Conservation (phyloP, 495 filamentous ascomycete species). For the Pyrenula massariospora region DNA sequence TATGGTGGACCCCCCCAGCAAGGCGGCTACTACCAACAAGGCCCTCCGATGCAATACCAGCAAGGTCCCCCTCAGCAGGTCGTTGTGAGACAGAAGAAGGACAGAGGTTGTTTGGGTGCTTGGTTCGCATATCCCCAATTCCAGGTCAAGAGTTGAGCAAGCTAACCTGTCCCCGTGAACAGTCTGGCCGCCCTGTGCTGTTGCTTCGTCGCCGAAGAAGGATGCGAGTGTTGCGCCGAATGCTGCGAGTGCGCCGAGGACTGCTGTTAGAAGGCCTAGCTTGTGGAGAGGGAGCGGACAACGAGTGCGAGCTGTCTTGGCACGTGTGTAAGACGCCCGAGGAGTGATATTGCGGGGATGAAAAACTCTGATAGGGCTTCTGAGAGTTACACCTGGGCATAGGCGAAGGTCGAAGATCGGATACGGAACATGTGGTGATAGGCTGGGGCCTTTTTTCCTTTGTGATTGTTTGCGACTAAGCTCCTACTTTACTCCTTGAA, state of each 20-base stretch:
- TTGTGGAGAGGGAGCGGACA: no score
- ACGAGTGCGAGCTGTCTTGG: no score
- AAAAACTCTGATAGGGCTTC: no score
- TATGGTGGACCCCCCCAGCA: constrained; percentile 12
- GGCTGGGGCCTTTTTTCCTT: no score
- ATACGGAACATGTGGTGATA: no score
- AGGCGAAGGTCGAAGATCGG: no score
- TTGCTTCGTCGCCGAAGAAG: constrained; percentile 68
- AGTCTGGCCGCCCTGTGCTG: constrained; percentile 63
- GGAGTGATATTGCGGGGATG: no score
- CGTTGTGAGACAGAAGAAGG: constrained; percentile 17
- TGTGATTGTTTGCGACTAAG: background rate
- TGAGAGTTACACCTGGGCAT: no score
- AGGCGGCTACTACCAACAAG: constrained; percentile 44
- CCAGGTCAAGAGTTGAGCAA: no score
- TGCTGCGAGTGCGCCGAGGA: constrained; percentile 54
- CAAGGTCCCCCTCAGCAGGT: constrained; percentile 23
- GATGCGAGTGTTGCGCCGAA: constrained; percentile 67
- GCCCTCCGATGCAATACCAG: constrained; percentile 34
- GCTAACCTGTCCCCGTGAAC: background rate
- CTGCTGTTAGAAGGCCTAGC: constrained; percentile 34
- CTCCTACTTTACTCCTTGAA: no score
- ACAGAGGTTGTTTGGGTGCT: constrained; percentile 49
- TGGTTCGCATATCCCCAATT: constrained; percentile 29
- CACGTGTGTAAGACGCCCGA: no score